These are phyloP conservation scores for Entophlyctis helioformis DNA, from an alignment of 192 early-diverging fungal genomes.

Conservation along the genomic window DNA sequence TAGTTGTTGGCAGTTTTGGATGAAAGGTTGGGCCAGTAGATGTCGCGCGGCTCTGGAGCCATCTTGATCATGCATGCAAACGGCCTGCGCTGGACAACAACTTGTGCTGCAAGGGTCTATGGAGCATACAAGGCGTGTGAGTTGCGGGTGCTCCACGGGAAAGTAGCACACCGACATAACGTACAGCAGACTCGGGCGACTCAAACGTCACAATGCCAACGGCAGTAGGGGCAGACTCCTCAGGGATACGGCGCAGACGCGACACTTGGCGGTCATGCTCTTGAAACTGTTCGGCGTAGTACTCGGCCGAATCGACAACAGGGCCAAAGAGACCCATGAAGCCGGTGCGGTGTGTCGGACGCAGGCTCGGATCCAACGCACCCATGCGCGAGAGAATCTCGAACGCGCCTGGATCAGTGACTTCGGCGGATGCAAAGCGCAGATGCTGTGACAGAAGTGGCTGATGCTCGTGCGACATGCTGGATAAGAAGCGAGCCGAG, in stretches of 20 bases:
- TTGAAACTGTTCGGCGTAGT: slow-evolving; percentile 23
- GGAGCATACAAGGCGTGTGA: too few relatives aligned
- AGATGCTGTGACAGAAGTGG: slow-evolving; percentile 4
- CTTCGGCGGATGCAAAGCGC: slow-evolving; percentile 13
- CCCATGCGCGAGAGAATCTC: slow-evolving; percentile 24
- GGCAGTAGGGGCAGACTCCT: slow-evolving; percentile 22
- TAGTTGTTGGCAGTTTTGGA: slow-evolving; percentile 24
- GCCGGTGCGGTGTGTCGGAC: slow-evolving; percentile 30
- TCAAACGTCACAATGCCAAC: slow-evolving; percentile 48
- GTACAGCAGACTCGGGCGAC: slow-evolving; percentile 37
- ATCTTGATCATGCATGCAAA: slow-evolving; percentile 33
- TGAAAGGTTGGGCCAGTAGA: slow-evolving; percentile 42
- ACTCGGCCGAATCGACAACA: slow-evolving; percentile 27
- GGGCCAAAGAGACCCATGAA: slow-evolving; percentile 30
- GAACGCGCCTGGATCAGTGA: slow-evolving; percentile 13
- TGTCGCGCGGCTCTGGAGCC: slow-evolving; percentile 44
- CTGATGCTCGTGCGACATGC: too few relatives aligned
- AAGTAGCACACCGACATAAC: too few relatives aligned
- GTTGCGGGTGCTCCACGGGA: too few relatives aligned
- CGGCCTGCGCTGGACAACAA: slow-evolving; percentile 22
- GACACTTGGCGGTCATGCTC: slow-evolving; percentile 25
- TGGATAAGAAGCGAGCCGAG: slow-evolving; percentile 2
- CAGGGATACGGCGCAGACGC: slow-evolving; percentile 16
- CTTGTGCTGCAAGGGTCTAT: slow-evolving; percentile 33
- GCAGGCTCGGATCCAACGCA: slow-evolving; percentile 11